A percentile compares a stretch with the other conserved stretches of the same genome.
phyloP scores from a whole-genome alignment of 192 early-diverging fungal genomes.

The Backusella circina region DNA sequence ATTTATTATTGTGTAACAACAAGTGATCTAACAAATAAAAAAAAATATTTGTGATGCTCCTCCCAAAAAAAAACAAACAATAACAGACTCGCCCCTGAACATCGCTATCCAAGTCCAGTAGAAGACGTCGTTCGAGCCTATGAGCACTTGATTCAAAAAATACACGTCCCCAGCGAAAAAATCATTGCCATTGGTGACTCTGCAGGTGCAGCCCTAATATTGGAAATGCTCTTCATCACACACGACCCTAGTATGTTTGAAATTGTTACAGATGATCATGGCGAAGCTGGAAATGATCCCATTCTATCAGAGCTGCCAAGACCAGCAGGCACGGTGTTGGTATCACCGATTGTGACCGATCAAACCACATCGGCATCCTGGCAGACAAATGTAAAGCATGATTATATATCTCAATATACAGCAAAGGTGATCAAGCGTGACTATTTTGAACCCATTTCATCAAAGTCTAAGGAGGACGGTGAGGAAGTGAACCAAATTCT shows the following conservation, averaged over 20 bases:
- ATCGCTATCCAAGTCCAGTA: conserved; percentile 32
- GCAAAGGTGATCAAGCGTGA: conserved; percentile 41
- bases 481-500: conserved; percentile 17
- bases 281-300: conserved; percentile 6
- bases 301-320: conserved; percentile 30
- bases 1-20: neutral
- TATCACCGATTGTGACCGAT: conserved; percentile 37
- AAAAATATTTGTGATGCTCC: neutral
- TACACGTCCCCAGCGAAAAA: conserved; percentile 23
- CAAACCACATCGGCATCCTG: conserved; percentile 33
- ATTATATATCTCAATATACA: conserved; percentile 34
- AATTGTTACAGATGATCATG: conserved; percentile 27
- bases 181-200: conserved; percentile 32
- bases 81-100: conserved; percentile 33
- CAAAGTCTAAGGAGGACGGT: neutral
- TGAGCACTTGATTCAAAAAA: conserved; percentile 23
- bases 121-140: conserved; percentile 36
- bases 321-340: conserved; percentile 30
- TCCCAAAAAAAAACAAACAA: neutral
- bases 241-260: conserved; percentile 39
- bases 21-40: neutral
- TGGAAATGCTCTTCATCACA: conserved; percentile 37
- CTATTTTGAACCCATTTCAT: conserved; percentile 22
- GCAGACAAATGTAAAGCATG: conserved; percentile 29
- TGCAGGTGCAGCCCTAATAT: conserved; percentile 30